Evolutionary conservation across 768 basidiomycete genomes (phyloP).

Genomic region (Rhizopogon vinicolor): DNA sequence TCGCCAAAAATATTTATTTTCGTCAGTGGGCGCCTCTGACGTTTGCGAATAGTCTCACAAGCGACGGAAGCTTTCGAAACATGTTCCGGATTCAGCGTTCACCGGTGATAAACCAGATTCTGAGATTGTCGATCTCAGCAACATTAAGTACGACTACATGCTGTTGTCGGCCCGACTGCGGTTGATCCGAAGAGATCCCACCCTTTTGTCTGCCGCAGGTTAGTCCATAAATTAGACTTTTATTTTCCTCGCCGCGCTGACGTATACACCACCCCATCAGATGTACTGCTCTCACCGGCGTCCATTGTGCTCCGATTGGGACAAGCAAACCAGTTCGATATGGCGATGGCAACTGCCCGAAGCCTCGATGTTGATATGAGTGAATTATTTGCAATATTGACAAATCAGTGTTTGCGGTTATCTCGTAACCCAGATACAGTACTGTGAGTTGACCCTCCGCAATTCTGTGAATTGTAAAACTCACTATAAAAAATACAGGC

Average conservation of each 20-base stretch:
- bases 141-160: constrained; percentile 76
- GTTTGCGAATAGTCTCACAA: constrained; percentile 50
- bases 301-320: constrained; percentile 76
- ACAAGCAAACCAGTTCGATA: constrained; percentile 73
- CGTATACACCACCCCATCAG: constrained; percentile 29
- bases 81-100: constrained; percentile 76
- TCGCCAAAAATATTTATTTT: constrained; percentile 13
- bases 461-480: not conserved
- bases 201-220: constrained; percentile 63
- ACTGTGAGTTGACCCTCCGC: constrained; percentile 38
- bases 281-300: constrained; percentile 48
- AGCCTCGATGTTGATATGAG: constrained; percentile 83
- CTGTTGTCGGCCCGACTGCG: constrained; percentile 75
- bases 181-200: constrained; percentile 64
- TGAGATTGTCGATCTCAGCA: constrained; percentile 75
- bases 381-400: constrained; percentile 74
- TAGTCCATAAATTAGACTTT: constrained; percentile 19
- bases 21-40: constrained; percentile 10
- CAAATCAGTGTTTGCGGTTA: constrained; percentile 74
- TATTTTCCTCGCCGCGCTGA: not conserved
- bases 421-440: constrained; percentile 56
- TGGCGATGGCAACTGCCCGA: constrained; percentile 73
- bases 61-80: constrained; percentile 63
- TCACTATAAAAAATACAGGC: constrained; percentile 35
- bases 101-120: constrained; percentile 57